Evolutionary conservation across 1,139 yeast genomes (phyloP), one percentile per base, ranked within the genome.

Genomic region (Candida smagusa): DNA sequence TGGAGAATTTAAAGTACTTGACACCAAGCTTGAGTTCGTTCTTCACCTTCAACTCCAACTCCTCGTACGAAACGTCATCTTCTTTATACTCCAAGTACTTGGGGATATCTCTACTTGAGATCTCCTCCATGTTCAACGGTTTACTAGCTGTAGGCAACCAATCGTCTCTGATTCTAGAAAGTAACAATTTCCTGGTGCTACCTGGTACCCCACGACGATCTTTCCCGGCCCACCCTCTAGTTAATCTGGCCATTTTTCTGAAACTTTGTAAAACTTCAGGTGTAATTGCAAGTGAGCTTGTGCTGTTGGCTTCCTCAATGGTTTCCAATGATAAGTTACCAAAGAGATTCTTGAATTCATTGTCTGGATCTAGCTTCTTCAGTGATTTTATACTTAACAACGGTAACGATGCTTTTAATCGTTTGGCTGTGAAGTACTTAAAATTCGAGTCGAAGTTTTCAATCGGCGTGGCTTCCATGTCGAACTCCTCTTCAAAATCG

Each of bases 141-240:
- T 82, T 81, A 40, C 74, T 72, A 12, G 76, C 64, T 0, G 88
- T 77, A 1, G 95, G 95, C 12, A 86, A 59, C 85, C 92, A 87
- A 54, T 85, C 94, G 45, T 85, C 90, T 54, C 84, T 76, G 30
- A 88, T 79, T 50, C 81, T 80, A 0, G 95, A 81, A 41, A 88
- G 67, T 8, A 78, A 67, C 36, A 86, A 61, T 48, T 83, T 83
- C 45, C 89, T 70, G 0, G 81, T 61, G 0, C 87, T 77, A 7
- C 94, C 94, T 0, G 95, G 90, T 5, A 85, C 77, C 9, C 79
- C 66, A 36, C 84, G 62, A 41, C 82, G 78, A 53, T 86, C 95
- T 47, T 79, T 77, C 0, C 95, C 95, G 34, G 89, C 83, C 94
- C 95, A 87, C 13, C 88, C 88, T 48, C 86, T 71, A 1, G 85